Percentiles rank a stretch among this genome's conserved stretches.
Evolutionary conservation across 371 early-diverging fungal species (phyloP).

Genomic region (Mortierella sp.): DNA sequence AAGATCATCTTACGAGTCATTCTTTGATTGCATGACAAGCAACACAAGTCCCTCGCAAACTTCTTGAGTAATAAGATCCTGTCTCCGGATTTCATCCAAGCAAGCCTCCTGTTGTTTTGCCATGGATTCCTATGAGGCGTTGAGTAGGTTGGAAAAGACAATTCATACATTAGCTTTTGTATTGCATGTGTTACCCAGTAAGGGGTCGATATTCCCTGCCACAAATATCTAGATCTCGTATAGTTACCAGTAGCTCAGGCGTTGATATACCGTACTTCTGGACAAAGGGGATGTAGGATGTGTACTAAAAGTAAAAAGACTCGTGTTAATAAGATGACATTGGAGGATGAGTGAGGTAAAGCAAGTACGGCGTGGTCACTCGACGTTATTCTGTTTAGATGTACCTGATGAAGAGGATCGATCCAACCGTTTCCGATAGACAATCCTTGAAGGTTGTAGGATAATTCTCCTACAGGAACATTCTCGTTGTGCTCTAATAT

Average conservation of each 20-base stretch:
- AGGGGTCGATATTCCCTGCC: no score
- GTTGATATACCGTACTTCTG: slow-evolving; percentile 60
- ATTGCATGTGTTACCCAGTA: no score
- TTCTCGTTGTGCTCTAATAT: slow-evolving; percentile 70
- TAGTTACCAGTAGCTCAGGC: slow-evolving; percentile 59
- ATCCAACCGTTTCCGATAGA: slow-evolving; percentile 94
- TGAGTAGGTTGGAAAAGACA: background rate
- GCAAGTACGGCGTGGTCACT: background rate
- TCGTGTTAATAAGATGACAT: background rate
- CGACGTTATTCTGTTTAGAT: background rate
- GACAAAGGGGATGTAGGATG: slow-evolving; percentile 67
- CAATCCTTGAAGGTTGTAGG: slow-evolving; percentile 76
- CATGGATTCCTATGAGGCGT: slow-evolving; percentile 8
- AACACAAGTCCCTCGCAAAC: slow-evolving; percentile 28
- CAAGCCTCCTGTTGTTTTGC: slow-evolving; percentile 21
- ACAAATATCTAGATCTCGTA: background rate
- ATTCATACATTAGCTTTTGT: background rate
- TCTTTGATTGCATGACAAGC: slow-evolving; percentile 8
- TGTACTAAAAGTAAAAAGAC: slow-evolving; percentile 58
- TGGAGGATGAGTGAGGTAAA: no score
- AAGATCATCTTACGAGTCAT: slow-evolving; percentile 12
- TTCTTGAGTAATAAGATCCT: slow-evolving; percentile 29
- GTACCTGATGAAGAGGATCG: slow-evolving; percentile 82
- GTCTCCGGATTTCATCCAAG: slow-evolving; percentile 32
- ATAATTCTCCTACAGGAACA: slow-evolving; percentile 28